These are phyloP conservation scores for Lipomyces yamadae DNA, from an alignment of 805 yeast genomes.

Conservation along the genomic window DNA sequence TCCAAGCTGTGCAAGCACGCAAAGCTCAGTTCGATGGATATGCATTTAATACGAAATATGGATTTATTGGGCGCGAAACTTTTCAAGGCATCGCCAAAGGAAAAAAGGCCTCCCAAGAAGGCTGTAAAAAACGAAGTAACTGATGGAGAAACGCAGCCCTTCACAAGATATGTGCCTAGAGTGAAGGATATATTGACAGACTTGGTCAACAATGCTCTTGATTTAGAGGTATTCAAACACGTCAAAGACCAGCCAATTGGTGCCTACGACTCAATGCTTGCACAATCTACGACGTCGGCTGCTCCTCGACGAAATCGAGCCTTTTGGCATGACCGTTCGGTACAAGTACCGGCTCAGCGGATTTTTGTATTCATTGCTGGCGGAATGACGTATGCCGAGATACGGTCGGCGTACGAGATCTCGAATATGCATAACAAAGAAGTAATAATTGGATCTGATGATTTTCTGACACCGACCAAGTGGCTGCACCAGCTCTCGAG, in stretches of 20 bases:
- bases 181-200: constrained; percentile 61
- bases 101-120: constrained; percentile 50
- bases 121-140: constrained; percentile 27
- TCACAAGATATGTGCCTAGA: constrained; percentile 72
- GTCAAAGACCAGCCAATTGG: constrained; percentile 71
- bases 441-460: constrained; percentile 80
- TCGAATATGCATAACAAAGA: constrained; percentile 67
- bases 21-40: constrained; percentile 49
- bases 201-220: constrained; percentile 56
- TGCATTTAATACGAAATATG: constrained; percentile 63
- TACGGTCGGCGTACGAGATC: constrained; percentile 74
- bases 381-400: constrained; percentile 83
- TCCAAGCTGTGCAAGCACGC: constrained; percentile 66
- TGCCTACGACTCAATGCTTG: constrained; percentile 11
- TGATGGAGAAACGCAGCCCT: constrained; percentile 42
- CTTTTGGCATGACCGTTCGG: constrained; percentile 30
- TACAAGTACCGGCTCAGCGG: constrained; percentile 56
- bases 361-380: constrained; percentile 85
- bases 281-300: constrained; percentile 12
- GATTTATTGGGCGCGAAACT: constrained; percentile 62
- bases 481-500: constrained; percentile 44
- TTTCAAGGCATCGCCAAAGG: constrained; percentile 50
- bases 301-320: constrained; percentile 30
- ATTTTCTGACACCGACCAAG: constrained; percentile 55
- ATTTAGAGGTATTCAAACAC: constrained; percentile 69